Percentiles rank a stretch among this genome's conserved stretches.
Evolutionary conservation across 202 grass and related monocot genomes (phyloP).

Genomic region (Alloteropsis angusta): DNA sequence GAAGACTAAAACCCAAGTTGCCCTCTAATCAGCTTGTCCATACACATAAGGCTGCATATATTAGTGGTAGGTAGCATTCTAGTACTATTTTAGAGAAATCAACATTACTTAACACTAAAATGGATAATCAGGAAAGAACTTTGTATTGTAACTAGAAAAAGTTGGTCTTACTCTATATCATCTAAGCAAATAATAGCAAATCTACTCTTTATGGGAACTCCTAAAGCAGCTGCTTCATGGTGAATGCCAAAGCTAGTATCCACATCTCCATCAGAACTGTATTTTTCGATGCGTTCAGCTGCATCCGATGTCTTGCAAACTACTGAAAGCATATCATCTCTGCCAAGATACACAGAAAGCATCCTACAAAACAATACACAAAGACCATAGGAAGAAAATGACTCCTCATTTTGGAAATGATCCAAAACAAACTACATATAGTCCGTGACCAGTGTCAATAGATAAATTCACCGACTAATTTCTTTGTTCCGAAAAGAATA

Average conservation of each 20-base stretch:
- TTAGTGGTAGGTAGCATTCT: not conserved
- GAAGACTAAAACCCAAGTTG: not conserved
- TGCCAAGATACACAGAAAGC: slow-evolving; percentile 39
- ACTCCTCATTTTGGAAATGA: not conserved
- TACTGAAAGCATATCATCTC: slow-evolving; percentile 47
- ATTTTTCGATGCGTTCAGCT: slow-evolving; percentile 30
- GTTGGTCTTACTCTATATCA: slow-evolving; percentile 28
- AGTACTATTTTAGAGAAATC: not conserved
- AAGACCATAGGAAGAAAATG: not conserved
- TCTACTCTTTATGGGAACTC: slow-evolving; percentile 27
- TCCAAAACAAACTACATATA: not conserved
- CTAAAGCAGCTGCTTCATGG: slow-evolving; percentile 31
- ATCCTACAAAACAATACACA: slow-evolving; percentile 27
- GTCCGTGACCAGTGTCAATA: not conserved
- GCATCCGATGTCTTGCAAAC: slow-evolving; percentile 35
- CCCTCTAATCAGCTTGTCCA: not conserved
- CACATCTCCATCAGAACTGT: slow-evolving; percentile 23
- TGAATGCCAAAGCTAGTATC: slow-evolving; percentile 32
- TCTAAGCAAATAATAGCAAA: slow-evolving; percentile 36
- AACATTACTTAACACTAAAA: not conserved
- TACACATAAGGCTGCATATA: not conserved
- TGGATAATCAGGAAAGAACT: not conserved
- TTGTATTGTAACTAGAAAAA: not conserved
- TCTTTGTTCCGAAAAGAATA: not conserved
- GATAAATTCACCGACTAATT: slow-evolving; percentile 7